Evolutionary conservation across 208 protist genomes (phyloP), one percentile per base, ranked within the genome.

Genomic region (Acanthamoeba castellanii): DNA sequence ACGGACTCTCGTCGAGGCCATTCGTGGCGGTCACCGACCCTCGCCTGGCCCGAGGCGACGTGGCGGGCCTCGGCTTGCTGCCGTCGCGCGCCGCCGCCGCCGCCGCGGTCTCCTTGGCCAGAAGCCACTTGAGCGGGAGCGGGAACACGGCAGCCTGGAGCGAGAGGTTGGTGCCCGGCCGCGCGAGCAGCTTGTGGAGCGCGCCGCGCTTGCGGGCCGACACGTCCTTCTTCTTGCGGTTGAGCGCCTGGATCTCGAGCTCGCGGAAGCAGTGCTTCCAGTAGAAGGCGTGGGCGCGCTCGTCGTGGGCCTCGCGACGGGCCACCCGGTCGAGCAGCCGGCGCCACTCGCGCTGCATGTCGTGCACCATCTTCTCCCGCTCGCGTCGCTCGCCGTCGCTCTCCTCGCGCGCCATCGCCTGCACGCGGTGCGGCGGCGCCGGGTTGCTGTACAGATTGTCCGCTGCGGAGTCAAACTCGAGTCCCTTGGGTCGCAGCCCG

Each of bases 201-300:
- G 37, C 42, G 20, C 7, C 74, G 6, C 37, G 11, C 42, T 82
- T 82, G 74, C 74, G 74, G 16, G 20, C 9, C 20, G 74, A 82
- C 34, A 82, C 34, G 25, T 42, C 37, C 42, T 82, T 82, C 37
- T 82, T 82, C 74, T 82, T 82, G 74, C 74, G 32, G 74, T 82
- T 82, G 37, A 82, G 37, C 2, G 74, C 32, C 16, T 9, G 5
- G 9, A 82, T 5, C 74, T 82, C 74, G 9, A 82, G 11, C 42
- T 82, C 74, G 37, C 74, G 74, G 42, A 82, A 82, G 42, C 74
- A 82, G 37, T 82, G 74, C 74, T 82, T 82, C 74, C 74, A 82
- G 42, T 82, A 52, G 37, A 82, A 82, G 14, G 74, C 74, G 74
- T 82, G 22, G 20, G 32, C 74, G 37, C 74, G 74, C 42, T 82